These are phyloP conservation scores for Chenopodium album DNA, from an alignment of 148 eudicot species.

Conservation along the genomic window DNA sequence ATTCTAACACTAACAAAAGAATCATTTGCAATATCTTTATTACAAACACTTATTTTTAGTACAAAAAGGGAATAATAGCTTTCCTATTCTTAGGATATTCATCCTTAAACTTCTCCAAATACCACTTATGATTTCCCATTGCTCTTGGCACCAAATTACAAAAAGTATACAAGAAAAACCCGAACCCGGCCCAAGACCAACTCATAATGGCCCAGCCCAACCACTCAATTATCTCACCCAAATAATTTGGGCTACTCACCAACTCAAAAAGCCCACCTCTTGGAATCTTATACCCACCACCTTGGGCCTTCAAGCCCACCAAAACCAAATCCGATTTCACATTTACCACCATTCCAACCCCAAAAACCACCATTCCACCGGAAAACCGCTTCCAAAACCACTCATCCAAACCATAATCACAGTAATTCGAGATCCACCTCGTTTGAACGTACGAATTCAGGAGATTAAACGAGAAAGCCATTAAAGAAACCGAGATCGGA, in stretches of 20 bases:
- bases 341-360: slow-evolving; percentile 61
- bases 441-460: slow-evolving; percentile 64
- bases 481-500: slow-evolving; percentile 49
- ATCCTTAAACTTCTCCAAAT: slow-evolving; percentile 77
- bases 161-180: slow-evolving; percentile 66
- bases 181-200: slow-evolving; percentile 85
- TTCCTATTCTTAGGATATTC: slow-evolving; percentile 73
- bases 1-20: too few relatives aligned
- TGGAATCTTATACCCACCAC: slow-evolving; percentile 66
- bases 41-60: slow-evolving; percentile 18
- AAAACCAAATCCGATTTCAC: slow-evolving; percentile 52
- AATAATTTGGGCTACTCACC: slow-evolving; percentile 83
- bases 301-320: slow-evolving; percentile 53
- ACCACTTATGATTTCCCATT: slow-evolving; percentile 64
- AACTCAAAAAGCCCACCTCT: slow-evolving; percentile 70
- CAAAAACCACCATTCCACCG: slow-evolving; percentile 52
- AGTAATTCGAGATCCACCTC: slow-evolving; percentile 73
- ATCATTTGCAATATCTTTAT: too few relatives aligned
- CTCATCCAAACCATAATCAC: slow-evolving; percentile 32
- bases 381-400: slow-evolving; percentile 68
- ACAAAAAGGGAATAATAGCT: slow-evolving; percentile 76
- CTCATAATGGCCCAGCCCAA: slow-evolving; percentile 81
- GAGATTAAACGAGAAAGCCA: slow-evolving; percentile 62
- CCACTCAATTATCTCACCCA: slow-evolving; percentile 96
- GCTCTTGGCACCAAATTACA: slow-evolving; percentile 81